These are phyloP conservation scores for Leccinum pellstonianum DNA, from an alignment of 768 basidiomycete genomes.

Conservation along the genomic window DNA sequence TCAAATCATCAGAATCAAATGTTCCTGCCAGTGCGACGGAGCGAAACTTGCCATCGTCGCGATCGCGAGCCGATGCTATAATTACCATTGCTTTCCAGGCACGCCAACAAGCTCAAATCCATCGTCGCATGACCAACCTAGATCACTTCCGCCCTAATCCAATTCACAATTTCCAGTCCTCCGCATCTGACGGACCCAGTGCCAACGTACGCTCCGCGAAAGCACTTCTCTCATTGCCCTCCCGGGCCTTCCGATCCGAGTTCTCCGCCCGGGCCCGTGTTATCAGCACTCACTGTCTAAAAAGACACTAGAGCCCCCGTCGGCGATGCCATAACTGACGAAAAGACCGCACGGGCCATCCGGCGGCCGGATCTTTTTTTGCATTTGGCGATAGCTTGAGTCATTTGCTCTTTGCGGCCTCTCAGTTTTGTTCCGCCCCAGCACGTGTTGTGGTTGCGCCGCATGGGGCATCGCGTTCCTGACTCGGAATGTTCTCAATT, in stretches of 20 bases:
- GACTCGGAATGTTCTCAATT: background rate
- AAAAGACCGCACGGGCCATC: constrained; percentile 72
- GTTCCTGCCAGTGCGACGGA: constrained; percentile 18
- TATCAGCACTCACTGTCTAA: constrained; percentile 34
- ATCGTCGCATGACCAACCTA: too few species aligned
- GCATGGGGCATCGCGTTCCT: background rate
- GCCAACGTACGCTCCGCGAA: constrained; percentile 54
- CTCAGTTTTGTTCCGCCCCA: background rate
- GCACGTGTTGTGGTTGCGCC: background rate
- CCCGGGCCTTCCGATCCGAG: too few species aligned
- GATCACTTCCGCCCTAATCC: constrained; percentile 14
- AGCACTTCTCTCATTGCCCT: constrained; percentile 21
- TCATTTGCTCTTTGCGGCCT: background rate
- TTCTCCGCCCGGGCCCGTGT: too few species aligned
- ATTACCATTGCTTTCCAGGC: too few species aligned
- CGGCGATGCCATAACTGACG: constrained; percentile 64
- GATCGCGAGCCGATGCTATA: too few species aligned
- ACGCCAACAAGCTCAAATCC: too few species aligned
- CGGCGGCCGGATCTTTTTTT: constrained; percentile 63
- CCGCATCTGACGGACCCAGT: too few species aligned
- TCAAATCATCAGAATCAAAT: constrained; percentile 11
- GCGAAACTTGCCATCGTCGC: background rate
- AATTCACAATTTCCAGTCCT: constrained; percentile 8
- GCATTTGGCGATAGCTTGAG: constrained; percentile 49
- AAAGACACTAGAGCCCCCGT: constrained; percentile 64